Percentiles rank a stretch among this genome's conserved stretches.
These are phyloP conservation scores for Phlebiopsis flavidoalba DNA, from an alignment of 768 basidiomycete species.

Conservation along the genomic window DNA sequence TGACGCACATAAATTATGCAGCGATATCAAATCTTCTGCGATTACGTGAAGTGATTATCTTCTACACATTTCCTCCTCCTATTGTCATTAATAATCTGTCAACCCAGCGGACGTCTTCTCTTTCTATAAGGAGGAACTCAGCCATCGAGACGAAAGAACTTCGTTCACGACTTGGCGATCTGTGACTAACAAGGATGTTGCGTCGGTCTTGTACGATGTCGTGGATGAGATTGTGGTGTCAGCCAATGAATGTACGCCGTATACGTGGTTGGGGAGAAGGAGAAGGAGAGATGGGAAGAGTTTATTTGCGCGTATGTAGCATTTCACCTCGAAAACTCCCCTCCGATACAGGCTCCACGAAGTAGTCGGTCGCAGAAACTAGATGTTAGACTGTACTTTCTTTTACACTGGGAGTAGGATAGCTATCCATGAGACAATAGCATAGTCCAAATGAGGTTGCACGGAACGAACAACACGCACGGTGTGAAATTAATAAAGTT, in stretches of 20 bases:
- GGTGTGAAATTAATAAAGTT: too few species aligned
- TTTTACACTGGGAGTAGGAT: too few species aligned
- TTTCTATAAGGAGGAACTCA: constrained; percentile 5
- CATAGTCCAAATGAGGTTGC: too few species aligned
- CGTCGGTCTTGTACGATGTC: neutral
- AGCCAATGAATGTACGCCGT: constrained; percentile 4
- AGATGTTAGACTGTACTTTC: too few species aligned
- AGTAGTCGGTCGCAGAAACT: neutral
- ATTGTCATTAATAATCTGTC: constrained; percentile 28
- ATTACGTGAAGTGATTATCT: constrained; percentile 30
- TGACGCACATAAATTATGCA: neutral
- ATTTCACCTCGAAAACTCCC: constrained; percentile 11
- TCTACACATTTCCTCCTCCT: constrained; percentile 19
- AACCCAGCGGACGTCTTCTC: constrained; percentile 5
- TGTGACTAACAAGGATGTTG: neutral
- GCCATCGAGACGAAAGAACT: neutral
- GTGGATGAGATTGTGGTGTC: constrained; percentile 19
- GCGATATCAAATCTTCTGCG: constrained; percentile 28
- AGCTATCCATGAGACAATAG: too few species aligned
- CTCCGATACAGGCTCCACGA: constrained; percentile 11
- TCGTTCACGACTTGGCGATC: neutral
- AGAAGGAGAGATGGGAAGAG: constrained; percentile 14
- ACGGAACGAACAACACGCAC: too few species aligned
- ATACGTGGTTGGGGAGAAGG: constrained; percentile 5
- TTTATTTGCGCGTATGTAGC: constrained; percentile 15